Base-by-base conservation (phyloP, 2,329 filamentous ascomycete genomes). In the Didymella pinodella region DNA sequence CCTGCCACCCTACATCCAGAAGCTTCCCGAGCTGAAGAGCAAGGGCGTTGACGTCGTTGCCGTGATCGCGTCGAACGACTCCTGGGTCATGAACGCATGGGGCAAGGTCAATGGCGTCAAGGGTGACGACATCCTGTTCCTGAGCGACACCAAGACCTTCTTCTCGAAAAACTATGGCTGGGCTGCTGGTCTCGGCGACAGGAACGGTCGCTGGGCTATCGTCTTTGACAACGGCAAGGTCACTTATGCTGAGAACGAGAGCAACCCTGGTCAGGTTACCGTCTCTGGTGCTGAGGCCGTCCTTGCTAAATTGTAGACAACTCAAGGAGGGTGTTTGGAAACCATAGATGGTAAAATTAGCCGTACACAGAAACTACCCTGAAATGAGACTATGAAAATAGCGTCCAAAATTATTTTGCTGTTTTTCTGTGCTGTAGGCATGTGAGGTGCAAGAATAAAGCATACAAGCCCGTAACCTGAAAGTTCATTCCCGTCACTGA, bases 51-150 rank as follows among this genome's bases (percentile, higher is more conserved):
- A 96, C 79, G 79, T 90, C 64, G 86, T 96, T 71, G 86, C 92
- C 67, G 87, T 95, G 74, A 89, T 96, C 73, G 90, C 92, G 60
- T 89, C 83, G 83, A 96, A 96, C 80, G 93, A 96, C 80, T 83
- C 88, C 65, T 96, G 84, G 75, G 92, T 96, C 78, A 94, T 94
- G 91, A 89, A 87, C 70, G 92, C 90, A 54, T 95, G 91, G 91
- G 90, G 88, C 80, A 96, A 96, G 86, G 92, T 92, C 74, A 94
- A 96, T 80, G 84, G 84, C 52, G 83, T 94, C 74, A 88, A 86
- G 74, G 87, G 88, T 65, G 89, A 94, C 68, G 84, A 86, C 71
- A 86, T 90, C 70, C 83, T 95, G 69, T 95, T 96, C 83, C 85
- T 92, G 74, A 88, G 87, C 70, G 92, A 96, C 78, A 80, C 82